phyloP scores from a whole-genome alignment of 805 yeast species.

The Ogataea pignaliae region DNA sequence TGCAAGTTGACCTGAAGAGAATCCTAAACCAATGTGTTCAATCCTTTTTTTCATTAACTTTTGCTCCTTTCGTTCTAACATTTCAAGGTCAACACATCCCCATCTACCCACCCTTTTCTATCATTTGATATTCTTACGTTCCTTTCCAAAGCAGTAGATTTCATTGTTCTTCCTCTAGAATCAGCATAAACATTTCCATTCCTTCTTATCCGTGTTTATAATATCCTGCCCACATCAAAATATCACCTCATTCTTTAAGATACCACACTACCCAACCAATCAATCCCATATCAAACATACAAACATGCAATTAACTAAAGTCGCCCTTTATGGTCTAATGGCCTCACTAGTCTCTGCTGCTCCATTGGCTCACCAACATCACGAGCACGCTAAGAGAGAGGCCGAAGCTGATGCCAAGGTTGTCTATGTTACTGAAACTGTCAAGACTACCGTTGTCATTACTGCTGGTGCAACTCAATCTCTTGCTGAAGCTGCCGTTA shows the following conservation, averaged over 20 bases:
- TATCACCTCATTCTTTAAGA: neutral
- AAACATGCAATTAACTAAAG: conserved; percentile 16
- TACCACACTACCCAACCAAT: neutral
- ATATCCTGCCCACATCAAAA: neutral
- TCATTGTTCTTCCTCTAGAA: no score
- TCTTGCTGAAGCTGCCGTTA: conserved; percentile 9
- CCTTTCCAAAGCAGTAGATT: no score
- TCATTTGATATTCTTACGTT: no score
- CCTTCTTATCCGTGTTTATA: neutral
- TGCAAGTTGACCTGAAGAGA: no score
- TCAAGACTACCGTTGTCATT: conserved; percentile 20
- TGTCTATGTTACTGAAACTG: conserved; percentile 21
- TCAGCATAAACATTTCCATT: neutral
- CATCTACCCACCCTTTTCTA: no score
- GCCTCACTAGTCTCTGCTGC: conserved; percentile 20
- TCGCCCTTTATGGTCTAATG: conserved; percentile 17
- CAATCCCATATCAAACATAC: neutral
- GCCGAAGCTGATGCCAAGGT: conserved; percentile 13
- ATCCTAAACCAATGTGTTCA: no score
- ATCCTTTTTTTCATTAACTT: no score
- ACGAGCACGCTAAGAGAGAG: conserved; percentile 16
- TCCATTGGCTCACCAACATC: conserved; percentile 16
- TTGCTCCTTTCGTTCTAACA: no score
- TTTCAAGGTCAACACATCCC: no score
- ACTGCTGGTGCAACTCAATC: conserved; percentile 18